Base-by-base conservation (phyloP, 202 grass and related monocot genomes). In the Digitaria exilis region DNA sequence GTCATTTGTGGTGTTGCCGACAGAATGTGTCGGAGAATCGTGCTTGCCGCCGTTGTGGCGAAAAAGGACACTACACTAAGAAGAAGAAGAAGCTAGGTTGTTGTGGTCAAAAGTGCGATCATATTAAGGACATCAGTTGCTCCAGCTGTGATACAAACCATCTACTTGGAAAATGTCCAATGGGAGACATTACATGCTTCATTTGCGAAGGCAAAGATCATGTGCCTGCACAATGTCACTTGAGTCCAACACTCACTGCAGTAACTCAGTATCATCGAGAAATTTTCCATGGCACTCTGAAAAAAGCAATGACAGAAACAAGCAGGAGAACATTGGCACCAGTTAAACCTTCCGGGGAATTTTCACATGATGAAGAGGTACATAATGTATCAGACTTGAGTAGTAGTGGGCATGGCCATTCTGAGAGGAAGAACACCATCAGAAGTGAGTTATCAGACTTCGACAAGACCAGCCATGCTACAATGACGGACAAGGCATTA, bases 1-100 rank as follows among this genome's bases (percentile, higher is more conserved):
- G 79, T 60, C 56, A 72, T 43, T 82, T 82, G 54, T 72, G 79
- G 79, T 82, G 79, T 61, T 82, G 79, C 13, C 39, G 68, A 34
- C 54, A 61, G 28, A 71, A 82, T 72, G 54, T 69, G 9, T 60
- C 41, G 14, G 67, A 72, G 41, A 72, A 48, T 30, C 54, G 14
- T 61, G 79, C 79, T 49, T 82, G 79, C 28, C 52, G 9, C 48
- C 79, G 79, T 49, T 82, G 79, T 46, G 79, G 79, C 1, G 79
- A 82, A 61, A 82, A 82, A 35, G 79, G 79, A 15, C 79, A 82
- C 67, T 82, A 61, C 28, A 17, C 19, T 21, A 81, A 18, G 60
- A 60, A 59, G 66, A n/a, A n/a, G n/a, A 30, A 48, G 29, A 37
- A 37, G 35, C 61, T 65, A 42, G 64, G 28, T 65, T 18, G 30